A percentile compares a stretch with the other conserved stretches of the same genome.
phyloP scores from a whole-genome alignment of 257 asterid species.

The Nicotiana tomentosiformis region DNA sequence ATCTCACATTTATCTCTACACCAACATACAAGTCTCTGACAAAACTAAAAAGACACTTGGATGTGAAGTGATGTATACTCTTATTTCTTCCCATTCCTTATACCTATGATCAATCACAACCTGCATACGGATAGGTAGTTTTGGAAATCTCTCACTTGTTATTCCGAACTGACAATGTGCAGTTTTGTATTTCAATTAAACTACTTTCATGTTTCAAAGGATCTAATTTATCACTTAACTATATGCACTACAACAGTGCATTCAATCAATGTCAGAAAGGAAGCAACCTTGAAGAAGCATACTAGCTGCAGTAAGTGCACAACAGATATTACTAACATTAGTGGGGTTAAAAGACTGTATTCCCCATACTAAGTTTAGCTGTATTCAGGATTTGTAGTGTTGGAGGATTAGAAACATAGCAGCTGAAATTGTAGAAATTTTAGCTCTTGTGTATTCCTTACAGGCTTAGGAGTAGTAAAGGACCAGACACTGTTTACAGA shows the following conservation, averaged over 20 bases:
- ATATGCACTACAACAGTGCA: background rate
- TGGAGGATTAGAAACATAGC: background rate
- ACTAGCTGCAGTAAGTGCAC: background rate
- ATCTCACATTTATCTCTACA: background rate
- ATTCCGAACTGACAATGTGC: background rate
- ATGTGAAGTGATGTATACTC: background rate
- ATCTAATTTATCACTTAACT: background rate
- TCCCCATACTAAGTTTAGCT: background rate
- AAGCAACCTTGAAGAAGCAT: background rate
- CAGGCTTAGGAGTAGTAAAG: background rate
- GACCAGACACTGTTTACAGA: background rate
- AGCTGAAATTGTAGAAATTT: background rate
- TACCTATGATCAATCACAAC: background rate
- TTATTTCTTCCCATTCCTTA: background rate
- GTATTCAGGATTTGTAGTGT: background rate
- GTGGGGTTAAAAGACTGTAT: background rate
- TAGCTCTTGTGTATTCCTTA: background rate
- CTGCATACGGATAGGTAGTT: background rate
- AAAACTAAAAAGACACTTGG: background rate
- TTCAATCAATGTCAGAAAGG: background rate
- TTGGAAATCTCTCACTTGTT: background rate
- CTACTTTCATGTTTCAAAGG: background rate
- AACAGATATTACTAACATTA: background rate
- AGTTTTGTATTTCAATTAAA: background rate
- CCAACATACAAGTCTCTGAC: background rate